These are phyloP conservation scores for Leptographium lundbergii DNA, from an alignment of 2,329 filamentous ascomycete species.

Conservation along the genomic window DNA sequence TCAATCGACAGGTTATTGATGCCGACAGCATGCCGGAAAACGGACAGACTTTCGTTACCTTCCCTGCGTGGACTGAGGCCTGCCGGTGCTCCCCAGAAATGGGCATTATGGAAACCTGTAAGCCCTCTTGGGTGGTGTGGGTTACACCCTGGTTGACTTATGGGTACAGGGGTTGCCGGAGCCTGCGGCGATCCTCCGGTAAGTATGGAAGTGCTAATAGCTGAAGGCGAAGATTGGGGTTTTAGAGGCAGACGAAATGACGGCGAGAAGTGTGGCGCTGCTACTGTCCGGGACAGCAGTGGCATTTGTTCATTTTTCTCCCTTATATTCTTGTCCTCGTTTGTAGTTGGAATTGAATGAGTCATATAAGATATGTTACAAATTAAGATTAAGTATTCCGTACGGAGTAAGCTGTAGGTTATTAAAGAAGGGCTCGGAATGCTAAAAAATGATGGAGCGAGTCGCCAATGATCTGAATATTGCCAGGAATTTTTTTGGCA, in stretches of 20 bases:
- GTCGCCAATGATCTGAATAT: not conserved
- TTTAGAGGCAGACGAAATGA: not conserved
- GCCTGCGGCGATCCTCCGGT: not conserved
- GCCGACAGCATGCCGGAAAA: slow-evolving; percentile 30
- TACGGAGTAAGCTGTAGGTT: not conserved
- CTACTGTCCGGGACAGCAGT: not conserved
- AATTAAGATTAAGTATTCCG: too few species aligned
- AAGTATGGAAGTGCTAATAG: not conserved
- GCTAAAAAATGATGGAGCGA: not conserved
- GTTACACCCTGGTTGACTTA: not conserved
- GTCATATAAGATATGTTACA: not conserved
- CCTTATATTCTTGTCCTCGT: not conserved
- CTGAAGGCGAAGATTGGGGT: not conserved
- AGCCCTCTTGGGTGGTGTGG: slow-evolving; percentile 12
- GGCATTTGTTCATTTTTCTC: not conserved
- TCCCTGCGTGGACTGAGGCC: slow-evolving; percentile 21
- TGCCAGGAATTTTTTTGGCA: not conserved
- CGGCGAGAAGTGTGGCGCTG: not conserved
- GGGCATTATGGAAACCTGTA: slow-evolving; percentile 12
- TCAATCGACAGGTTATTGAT: slow-evolving; percentile 22
- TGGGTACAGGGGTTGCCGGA: too few species aligned
- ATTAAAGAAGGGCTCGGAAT: too few species aligned
- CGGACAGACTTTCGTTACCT: slow-evolving; percentile 26
- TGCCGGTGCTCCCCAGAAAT: slow-evolving; percentile 24
- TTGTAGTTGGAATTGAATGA: not conserved